Percentiles rank a stretch among this genome's conserved stretches.
Conservation (phyloP, 495 filamentous ascomycete species). For the Penicillium lagena region DNA sequence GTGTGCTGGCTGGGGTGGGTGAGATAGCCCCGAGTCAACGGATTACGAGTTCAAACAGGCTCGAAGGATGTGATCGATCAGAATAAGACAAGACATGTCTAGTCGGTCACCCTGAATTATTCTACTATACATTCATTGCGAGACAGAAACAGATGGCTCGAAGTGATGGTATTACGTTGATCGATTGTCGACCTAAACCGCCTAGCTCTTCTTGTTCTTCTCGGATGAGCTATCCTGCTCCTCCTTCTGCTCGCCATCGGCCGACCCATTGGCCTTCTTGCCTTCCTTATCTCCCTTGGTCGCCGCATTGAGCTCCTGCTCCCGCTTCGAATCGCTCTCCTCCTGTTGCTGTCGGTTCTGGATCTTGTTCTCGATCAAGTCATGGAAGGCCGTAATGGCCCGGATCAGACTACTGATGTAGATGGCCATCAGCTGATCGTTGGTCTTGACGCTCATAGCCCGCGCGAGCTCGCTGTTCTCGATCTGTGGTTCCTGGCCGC, state of each 20-base stretch:
- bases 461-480: slow-evolving; percentile 79
- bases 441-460: slow-evolving; percentile 98
- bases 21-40: slow-evolving; percentile 4
- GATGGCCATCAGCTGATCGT: slow-evolving; percentile 97
- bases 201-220: slow-evolving; percentile 52
- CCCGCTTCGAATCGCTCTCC: slow-evolving; percentile 81
- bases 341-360: slow-evolving; percentile 97
- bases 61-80: neutral
- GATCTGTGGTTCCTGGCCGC: slow-evolving; percentile 40
- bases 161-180: too few relatives aligned
- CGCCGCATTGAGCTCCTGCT: slow-evolving; percentile 50
- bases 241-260: slow-evolving; percentile 58
- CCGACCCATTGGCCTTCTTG: slow-evolving; percentile 52
- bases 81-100: neutral
- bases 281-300: slow-evolving; percentile 59
- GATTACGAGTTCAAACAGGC: neutral
- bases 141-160: too few relatives aligned
- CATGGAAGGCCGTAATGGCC: slow-evolving; percentile 97
- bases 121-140: too few relatives aligned
- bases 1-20: slow-evolving; percentile 58
- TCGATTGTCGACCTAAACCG: neutral
- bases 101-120: slow-evolving; percentile 26
- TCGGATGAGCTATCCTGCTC: slow-evolving; percentile 59
- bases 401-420: slow-evolving; percentile 94
- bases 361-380: slow-evolving; percentile 99